Evolutionary conservation across 2,329 filamentous ascomycete genomes (phyloP).

Genomic region (Arthrinium phaeospermum): DNA sequence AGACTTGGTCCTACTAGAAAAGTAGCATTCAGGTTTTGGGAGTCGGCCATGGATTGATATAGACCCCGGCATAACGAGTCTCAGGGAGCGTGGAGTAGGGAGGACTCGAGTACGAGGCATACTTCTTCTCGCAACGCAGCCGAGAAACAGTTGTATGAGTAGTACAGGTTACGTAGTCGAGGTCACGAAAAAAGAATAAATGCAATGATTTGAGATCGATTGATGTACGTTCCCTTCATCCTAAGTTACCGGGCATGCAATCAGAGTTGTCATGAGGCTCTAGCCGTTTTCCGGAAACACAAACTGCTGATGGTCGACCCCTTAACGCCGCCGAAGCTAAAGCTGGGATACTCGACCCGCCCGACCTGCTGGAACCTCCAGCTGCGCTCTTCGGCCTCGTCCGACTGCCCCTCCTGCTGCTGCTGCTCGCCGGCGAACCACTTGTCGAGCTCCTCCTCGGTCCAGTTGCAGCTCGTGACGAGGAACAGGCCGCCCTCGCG

Average conservation of each 20-base stretch:
- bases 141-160: conserved; percentile 8
- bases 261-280: background rate
- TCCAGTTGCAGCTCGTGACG: conserved; percentile 98
- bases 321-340: conserved; percentile 86
- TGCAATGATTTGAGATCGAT: conserved; percentile 9
- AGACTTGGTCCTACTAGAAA: conserved; percentile 10
- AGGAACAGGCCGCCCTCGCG: conserved; percentile 75
- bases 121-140: conserved; percentile 2
- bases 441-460: conserved; percentile 77
- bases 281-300: conserved; percentile 67
- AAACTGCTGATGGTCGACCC: conserved; percentile 89
- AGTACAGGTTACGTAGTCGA: conserved; percentile 12
- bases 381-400: conserved; percentile 33
- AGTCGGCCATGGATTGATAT: conserved; percentile 4
- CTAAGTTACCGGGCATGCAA: background rate
- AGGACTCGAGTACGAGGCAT: background rate
- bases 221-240: background rate
- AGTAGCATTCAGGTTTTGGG: conserved; percentile 5
- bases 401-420: conserved; percentile 19
- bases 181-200: conserved; percentile 14
- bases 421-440: conserved; percentile 67
- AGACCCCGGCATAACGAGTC: background rate
- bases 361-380: conserved; percentile 65
- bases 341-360: conserved; percentile 80
- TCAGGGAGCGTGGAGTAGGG: conserved; percentile 5